Evolutionary conservation across 306 rosid genomes (phyloP), one percentile per base, ranked within the genome.

Genomic region (Inga leiocalycina): DNA sequence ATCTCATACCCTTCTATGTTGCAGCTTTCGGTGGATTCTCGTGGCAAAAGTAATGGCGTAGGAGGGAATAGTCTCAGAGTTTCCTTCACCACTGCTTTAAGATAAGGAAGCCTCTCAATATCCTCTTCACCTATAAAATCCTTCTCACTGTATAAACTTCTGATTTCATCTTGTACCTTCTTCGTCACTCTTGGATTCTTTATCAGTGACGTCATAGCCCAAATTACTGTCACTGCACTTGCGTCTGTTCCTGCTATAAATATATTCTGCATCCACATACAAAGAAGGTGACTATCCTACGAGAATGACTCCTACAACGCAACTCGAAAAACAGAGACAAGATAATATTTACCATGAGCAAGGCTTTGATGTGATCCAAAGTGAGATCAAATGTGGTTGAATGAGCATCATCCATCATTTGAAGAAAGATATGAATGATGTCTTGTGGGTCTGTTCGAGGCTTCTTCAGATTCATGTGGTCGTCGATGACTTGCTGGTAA

Each of bases 191-290:
- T 74, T 0, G 78, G 80, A 52, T 82, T 82, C 72, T 79, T 87
- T 45, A 84, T 32, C 16, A 87, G 61, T 61, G 80, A 79, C 2
- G 66, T 81, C 90, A 87, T 87, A 0, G 88, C 84, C 90, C 90
- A 87, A 19, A 82, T 80, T 10, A 75, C 2, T 44, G 76, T 71
- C 27, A 74, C 82, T 16, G 86, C 39, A 64, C 9, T 11, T 1
- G 90, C 39, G 74, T 84, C 88, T 64, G 90, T 84, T 79, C 88
- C 90, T 4, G 86, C 90, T 52, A 76, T 15, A 48, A 85, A 85
- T 12, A 87, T 79, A 75, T 87, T 79, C 90, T 87, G 85, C 83
- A 85, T 3, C 20, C 57, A 64, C 19, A 32, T 16, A 17, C n/a
- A 66, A 74, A 74, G 37, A 75, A 57, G 37, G 49, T 46, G 19